Base-by-base conservation (phyloP, 805 yeast species). In the Brettanomyces anomalus region DNA sequence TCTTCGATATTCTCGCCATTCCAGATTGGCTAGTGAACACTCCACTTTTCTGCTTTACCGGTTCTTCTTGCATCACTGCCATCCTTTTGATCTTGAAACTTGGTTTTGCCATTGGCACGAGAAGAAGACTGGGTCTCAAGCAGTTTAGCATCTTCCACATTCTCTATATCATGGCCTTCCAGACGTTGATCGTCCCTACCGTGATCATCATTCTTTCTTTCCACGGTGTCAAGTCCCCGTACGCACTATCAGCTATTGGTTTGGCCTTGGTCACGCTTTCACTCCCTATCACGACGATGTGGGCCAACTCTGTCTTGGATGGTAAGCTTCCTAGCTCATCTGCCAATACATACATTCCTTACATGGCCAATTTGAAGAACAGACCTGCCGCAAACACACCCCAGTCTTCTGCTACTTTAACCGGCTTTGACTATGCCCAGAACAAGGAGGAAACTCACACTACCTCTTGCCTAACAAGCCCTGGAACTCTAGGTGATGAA, bases 111-210 rank as follows among this genome's bases (percentile, higher is more conserved):
- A 73, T 86, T 20, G 70, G 78, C 44, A 72, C 86, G 4, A 74
- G 98, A 60, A 70, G 87, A 42, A 74, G 66, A 47, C 59, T 89
- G 40, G 98, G 98, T 0, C 66, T 87, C 46, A 77, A 72, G 55
- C 95, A 86, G 57, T 86, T 89, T 55, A 89, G 82, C 48, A 78
- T 85, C 20, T 76, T 85, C 58, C 96, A 87, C 58, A 77, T 88
- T 31, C 62, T 93, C 37, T 63, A 86, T 45, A 81, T 89, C 43
- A 85, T 85, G 90, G 67, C 86, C 0, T 63, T 77, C 13, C 97
- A 93, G 60, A 79, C 95, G 0, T 74, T 89, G 71, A 59, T 88
- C 8, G 64, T 86, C 16, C 97, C 97, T 3, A 76, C 93, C 0
- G 60, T 80, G 10, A 52, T 90, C 40, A 74, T 82, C 28, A 69